These are phyloP conservation scores for Rhizophlyctis rosea DNA, from an alignment of 192 early-diverging fungal species.

Conservation along the genomic window DNA sequence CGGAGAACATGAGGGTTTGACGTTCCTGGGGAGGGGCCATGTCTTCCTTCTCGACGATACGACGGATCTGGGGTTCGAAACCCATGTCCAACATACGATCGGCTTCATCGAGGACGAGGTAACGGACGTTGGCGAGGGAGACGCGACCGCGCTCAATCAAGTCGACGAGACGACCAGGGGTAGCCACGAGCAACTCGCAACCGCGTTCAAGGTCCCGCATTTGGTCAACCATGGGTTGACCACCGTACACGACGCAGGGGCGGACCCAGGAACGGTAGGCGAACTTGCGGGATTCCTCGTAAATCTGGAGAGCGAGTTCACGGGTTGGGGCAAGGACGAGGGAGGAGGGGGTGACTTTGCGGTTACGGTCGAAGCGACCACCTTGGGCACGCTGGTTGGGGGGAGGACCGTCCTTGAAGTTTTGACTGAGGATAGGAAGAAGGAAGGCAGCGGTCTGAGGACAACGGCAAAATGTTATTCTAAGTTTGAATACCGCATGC, in stretches of 20 bases:
- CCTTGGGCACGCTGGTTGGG: slow-evolving; percentile 30
- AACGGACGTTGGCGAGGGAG: slow-evolving; percentile 69
- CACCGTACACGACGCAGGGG: slow-evolving; percentile 93
- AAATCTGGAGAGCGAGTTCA: slow-evolving; percentile 92
- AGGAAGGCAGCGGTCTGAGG: slow-evolving; percentile 93
- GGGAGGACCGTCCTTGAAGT: slow-evolving; percentile 72
- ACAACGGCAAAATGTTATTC: too few relatives aligned
- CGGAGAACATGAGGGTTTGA: slow-evolving; percentile 96
- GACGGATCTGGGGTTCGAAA: slow-evolving; percentile 89
- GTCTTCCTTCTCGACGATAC: slow-evolving; percentile 77
- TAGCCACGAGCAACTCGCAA: slow-evolving; percentile 90
- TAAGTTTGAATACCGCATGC: too few relatives aligned
- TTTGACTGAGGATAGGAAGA: slow-evolving; percentile 91
- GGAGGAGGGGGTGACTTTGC: slow-evolving; percentile 61
- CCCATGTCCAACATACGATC: slow-evolving; percentile 90
- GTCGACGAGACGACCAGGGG: slow-evolving; percentile 90
- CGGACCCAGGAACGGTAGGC: slow-evolving; percentile 78
- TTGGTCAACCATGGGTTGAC: slow-evolving; percentile 87
- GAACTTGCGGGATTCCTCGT: slow-evolving; percentile 78
- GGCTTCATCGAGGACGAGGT: slow-evolving; percentile 59
- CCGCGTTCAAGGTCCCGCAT: slow-evolving; percentile 85
- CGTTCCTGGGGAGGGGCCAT: slow-evolving; percentile 58
- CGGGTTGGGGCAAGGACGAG: slow-evolving; percentile 91
- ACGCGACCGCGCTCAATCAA: slow-evolving; percentile 80
- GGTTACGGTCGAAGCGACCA: slow-evolving; percentile 9